phyloP scores from a whole-genome alignment of 2,329 filamentous ascomycete species.

The Cercospora brassicicola region DNA sequence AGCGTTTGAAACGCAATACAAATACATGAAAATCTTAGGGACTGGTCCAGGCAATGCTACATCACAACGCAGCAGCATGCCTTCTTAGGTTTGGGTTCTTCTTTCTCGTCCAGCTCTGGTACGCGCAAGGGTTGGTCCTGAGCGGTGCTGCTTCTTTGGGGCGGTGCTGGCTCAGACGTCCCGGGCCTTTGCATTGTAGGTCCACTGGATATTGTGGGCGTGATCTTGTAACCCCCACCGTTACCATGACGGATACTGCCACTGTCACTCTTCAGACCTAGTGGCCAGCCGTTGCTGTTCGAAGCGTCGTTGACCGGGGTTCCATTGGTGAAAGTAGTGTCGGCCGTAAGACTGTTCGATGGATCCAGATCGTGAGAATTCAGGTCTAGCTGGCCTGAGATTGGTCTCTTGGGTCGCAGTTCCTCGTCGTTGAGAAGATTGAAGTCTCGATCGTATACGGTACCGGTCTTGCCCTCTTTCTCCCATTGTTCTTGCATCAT shows the following conservation, averaged over 20 bases:
- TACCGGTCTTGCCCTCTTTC: slow-evolving; percentile 82
- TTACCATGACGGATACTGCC: slow-evolving; percentile 41
- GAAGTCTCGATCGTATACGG: slow-evolving; percentile 83
- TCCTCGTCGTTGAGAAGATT: slow-evolving; percentile 72
- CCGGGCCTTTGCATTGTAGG: slow-evolving; percentile 28
- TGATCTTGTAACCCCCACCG: slow-evolving; percentile 50
- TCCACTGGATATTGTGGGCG: slow-evolving; percentile 44
- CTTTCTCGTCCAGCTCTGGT: slow-evolving; percentile 57
- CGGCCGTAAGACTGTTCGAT: slow-evolving; percentile 2
- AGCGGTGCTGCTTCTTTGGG: slow-evolving; percentile 34
- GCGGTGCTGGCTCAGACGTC: slow-evolving; percentile 19
- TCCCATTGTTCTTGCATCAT: slow-evolving; percentile 96
- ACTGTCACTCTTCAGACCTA: slow-evolving; percentile 33
- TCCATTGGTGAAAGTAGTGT: slow-evolving; percentile 19
- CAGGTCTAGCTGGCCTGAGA: slow-evolving; percentile 12
- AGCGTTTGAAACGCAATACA: not conserved
- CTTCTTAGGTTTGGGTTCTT: slow-evolving; percentile 56
- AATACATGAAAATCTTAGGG: not conserved
- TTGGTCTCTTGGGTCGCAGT: slow-evolving; percentile 45
- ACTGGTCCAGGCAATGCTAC: slow-evolving; percentile 46
- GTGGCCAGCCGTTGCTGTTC: slow-evolving; percentile 31
- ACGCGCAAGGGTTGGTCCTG: slow-evolving; percentile 52
- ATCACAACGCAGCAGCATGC: slow-evolving; percentile 75
- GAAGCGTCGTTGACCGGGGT: slow-evolving; percentile 3
- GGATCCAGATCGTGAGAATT: slow-evolving; percentile 5